Base-by-base conservation (phyloP, 306 rosid genomes). In the Vigna angularis region DNA sequence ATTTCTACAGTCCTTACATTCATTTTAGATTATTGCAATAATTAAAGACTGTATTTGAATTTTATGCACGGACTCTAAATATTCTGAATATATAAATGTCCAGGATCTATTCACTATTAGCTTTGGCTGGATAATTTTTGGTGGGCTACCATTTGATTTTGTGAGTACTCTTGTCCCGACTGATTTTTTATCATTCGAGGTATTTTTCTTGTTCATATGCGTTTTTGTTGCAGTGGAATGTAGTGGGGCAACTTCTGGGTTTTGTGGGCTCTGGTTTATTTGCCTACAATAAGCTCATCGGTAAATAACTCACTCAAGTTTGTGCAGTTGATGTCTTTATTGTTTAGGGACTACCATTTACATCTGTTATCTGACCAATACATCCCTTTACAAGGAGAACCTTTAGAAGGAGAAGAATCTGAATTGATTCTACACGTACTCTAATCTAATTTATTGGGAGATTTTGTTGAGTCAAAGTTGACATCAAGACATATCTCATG, bases 31-130 rank as follows among this genome's bases (percentile, higher is more conserved):
- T 12, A 22, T 64, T 53, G 61, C 13, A 38, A 42, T 30, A 17
- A 47, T 74, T 56, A 62, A 68, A 76, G 68, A 28, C 17, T 45
- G 65, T 9, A 15, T 63, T 52, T 13, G 0, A 6, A 63, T 79
- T 59, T 76, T 71, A 65, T 45, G 74, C 11, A 9, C 49, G 67
- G 53, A 49, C 48, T 44, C 73, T 28, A 40, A 70, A 47, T 69
- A 15, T 47, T 68, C 34, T 77, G 57, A 50, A 34, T 34, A 34
- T 4, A 45, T 72, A 77, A 73, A 52, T 70, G 75, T 69, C 26
- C 71, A 89, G 98, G 97, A 93, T 88, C 66, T 91, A 17, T 91
- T 91, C 75, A 93, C 98, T 42, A 87, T 89, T 76, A 92, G 98
- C 45, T 85, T 93, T 82, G 98, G 98, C 74, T 93, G 98, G 98